These are phyloP conservation scores for Saccharomycopsis guyanensis DNA, from an alignment of 805 yeast genomes.

Conservation along the genomic window DNA sequence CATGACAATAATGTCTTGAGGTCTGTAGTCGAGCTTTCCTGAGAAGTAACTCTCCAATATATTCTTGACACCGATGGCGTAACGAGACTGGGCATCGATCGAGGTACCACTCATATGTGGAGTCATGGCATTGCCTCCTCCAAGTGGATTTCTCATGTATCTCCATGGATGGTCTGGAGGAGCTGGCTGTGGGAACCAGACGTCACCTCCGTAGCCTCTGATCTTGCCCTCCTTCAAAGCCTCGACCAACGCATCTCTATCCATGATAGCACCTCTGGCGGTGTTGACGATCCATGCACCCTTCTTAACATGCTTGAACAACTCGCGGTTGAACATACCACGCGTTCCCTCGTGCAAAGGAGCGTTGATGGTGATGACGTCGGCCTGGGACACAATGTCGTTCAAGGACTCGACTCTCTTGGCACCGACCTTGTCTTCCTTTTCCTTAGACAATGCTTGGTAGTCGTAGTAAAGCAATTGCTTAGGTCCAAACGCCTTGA, in stretches of 20 bases:
- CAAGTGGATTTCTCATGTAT: slow-evolving; percentile 52
- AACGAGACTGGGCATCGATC: slow-evolving; percentile 71
- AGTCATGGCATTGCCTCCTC: slow-evolving; percentile 80
- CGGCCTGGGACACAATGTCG: slow-evolving; percentile 60
- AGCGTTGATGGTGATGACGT: slow-evolving; percentile 68
- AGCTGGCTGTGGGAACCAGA: slow-evolving; percentile 82
- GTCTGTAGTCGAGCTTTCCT: slow-evolving; percentile 58
- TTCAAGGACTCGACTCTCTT: slow-evolving; percentile 53
- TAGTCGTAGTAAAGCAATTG: slow-evolving; percentile 70
- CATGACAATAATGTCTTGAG: slow-evolving; percentile 67
- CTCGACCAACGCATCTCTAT: slow-evolving; percentile 65
- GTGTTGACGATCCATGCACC: slow-evolving; percentile 73
- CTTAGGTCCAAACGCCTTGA: slow-evolving; percentile 66
- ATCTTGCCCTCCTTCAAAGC: slow-evolving; percentile 63
- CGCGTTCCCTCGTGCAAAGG: slow-evolving; percentile 66
- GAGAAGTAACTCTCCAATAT: slow-evolving; percentile 58
- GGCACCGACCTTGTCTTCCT: slow-evolving; percentile 51
- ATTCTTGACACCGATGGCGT: slow-evolving; percentile 59
- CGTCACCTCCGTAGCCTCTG: slow-evolving; percentile 81
- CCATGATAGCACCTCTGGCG: slow-evolving; percentile 76
- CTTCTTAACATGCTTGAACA: slow-evolving; percentile 60
- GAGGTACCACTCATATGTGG: slow-evolving; percentile 78
- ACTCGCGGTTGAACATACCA: slow-evolving; percentile 60
- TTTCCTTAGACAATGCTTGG: slow-evolving; percentile 54
- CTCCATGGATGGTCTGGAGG: slow-evolving; percentile 76